These are phyloP conservation scores for Beauveria bassiana DNA, from an alignment of 2,329 filamentous ascomycete genomes.

Conservation along the genomic window DNA sequence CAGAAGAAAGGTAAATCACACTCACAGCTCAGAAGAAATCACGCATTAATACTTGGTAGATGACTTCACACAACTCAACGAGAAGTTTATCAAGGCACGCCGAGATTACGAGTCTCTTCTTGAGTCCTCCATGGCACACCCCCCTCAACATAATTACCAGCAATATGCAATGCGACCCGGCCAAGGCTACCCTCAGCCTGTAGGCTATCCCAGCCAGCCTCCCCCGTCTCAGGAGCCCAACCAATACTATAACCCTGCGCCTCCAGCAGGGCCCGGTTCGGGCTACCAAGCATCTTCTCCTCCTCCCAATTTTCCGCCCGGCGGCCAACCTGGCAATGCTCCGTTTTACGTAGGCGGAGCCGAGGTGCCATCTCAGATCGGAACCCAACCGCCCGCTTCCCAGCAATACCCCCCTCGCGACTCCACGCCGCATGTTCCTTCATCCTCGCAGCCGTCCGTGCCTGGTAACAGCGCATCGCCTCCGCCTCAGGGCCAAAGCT, in stretches of 20 bases:
- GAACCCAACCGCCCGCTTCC: constrained; percentile 22
- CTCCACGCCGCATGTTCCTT: constrained; percentile 40
- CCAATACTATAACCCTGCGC: constrained; percentile 60
- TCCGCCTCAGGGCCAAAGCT: constrained; percentile 36
- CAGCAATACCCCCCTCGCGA: constrained; percentile 41
- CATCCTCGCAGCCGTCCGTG: constrained; percentile 39
- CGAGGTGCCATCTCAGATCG: constrained; percentile 38
- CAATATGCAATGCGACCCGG: constrained; percentile 53
- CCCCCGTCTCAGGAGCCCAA: constrained; percentile 51
- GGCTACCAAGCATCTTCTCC: constrained; percentile 40
- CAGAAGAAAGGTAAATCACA: constrained; percentile 81
- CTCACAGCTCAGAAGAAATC: neutral
- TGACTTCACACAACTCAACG: constrained; percentile 96
- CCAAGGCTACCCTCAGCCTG: constrained; percentile 35
- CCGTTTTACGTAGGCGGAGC: constrained; percentile 60
- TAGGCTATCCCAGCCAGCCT: constrained; percentile 34
- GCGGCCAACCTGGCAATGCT: constrained; percentile 40
- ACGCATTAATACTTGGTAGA: constrained; percentile 45
- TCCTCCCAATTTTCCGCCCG: constrained; percentile 49
- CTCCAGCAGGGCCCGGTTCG: constrained; percentile 31
- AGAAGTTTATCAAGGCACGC: constrained; percentile 98
- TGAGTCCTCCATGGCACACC: constrained; percentile 92
- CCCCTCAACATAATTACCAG: constrained; percentile 71
- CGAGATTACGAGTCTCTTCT: constrained; percentile 94
- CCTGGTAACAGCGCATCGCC: constrained; percentile 44